Evolutionary conservation across 2,329 filamentous ascomycete species (phyloP).

Genomic region (Xylaria sp.): DNA sequence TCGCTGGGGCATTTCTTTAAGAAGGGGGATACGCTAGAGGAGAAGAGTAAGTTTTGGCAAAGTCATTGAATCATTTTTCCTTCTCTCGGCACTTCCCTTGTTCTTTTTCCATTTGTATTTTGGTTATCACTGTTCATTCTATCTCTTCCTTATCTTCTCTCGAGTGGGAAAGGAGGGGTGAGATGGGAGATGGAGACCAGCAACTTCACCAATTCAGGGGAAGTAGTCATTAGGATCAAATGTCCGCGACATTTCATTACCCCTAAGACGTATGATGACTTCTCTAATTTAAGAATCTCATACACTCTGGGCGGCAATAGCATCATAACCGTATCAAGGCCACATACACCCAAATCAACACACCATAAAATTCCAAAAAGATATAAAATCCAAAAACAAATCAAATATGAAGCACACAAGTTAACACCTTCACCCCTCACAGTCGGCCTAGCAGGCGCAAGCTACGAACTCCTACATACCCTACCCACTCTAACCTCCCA

Average conservation of each 20-base stretch:
- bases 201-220: no score
- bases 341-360: no score
- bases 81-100: no score
- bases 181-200: background rate
- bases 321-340: no score
- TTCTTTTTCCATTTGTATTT: no score
- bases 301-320: no score
- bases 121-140: background rate
- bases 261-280: background rate
- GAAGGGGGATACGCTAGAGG: slow-evolving; percentile 62
- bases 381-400: background rate
- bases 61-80: background rate
- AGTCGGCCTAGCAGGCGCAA: slow-evolving; percentile 64
- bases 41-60: slow-evolving; percentile 57
- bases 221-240: background rate
- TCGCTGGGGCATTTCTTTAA: slow-evolving; percentile 72
- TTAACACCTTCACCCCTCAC: background rate
- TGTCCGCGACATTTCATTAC: background rate
- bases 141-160: background rate
- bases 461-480: slow-evolving; percentile 75
- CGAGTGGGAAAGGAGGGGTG: background rate
- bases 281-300: no score
- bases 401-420: background rate
- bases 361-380: no score
- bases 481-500: slow-evolving; percentile 73